phyloP scores from a whole-genome alignment of 225 moss, liverwort and hornwort species.

The Polytrichum formosum region DNA sequence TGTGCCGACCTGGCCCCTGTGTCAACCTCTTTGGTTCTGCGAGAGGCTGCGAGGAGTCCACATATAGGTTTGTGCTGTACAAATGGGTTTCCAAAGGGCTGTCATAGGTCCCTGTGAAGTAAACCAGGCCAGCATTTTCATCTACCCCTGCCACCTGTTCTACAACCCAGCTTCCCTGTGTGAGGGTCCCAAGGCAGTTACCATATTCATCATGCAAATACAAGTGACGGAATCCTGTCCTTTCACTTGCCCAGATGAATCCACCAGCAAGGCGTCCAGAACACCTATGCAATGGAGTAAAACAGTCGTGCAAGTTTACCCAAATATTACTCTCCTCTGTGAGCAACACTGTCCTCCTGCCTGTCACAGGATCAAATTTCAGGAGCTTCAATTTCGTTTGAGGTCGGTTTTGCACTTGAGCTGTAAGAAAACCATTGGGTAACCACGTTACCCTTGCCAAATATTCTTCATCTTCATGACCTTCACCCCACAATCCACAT shows the following conservation, averaged over 20 bases:
- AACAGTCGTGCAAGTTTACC: slow-evolving; percentile 98
- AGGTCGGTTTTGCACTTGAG: slow-evolving; percentile 84
- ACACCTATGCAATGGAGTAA: slow-evolving; percentile 76
- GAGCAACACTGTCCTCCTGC: slow-evolving; percentile 66
- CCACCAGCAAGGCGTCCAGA: slow-evolving; percentile 72
- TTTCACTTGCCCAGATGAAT: slow-evolving; percentile 95
- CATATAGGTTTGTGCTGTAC: slow-evolving; percentile 76
- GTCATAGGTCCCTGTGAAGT: slow-evolving; percentile 82
- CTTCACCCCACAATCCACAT: slow-evolving; percentile 57
- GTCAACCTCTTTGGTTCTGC: slow-evolving; percentile 83
- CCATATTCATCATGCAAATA: slow-evolving; percentile 83
- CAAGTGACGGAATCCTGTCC: slow-evolving; percentile 85
- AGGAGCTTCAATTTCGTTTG: slow-evolving; percentile 85
- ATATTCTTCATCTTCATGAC: slow-evolving; percentile 87
- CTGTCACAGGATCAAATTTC: slow-evolving; percentile 73
- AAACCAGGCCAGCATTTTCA: slow-evolving; percentile 82
- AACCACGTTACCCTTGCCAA: slow-evolving; percentile 90
- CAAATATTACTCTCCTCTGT: slow-evolving; percentile 84
- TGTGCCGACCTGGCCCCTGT: slow-evolving; percentile 86
- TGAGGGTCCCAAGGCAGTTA: slow-evolving; percentile 73
- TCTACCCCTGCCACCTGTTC: slow-evolving; percentile 94
- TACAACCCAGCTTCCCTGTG: slow-evolving; percentile 89
- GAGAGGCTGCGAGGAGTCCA: slow-evolving; percentile 59
- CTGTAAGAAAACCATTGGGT: slow-evolving; percentile 80
- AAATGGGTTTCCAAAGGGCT: slow-evolving; percentile 95